These are phyloP conservation scores for Calonectria pteridis DNA, from an alignment of 2,329 filamentous ascomycete species.

Conservation along the genomic window DNA sequence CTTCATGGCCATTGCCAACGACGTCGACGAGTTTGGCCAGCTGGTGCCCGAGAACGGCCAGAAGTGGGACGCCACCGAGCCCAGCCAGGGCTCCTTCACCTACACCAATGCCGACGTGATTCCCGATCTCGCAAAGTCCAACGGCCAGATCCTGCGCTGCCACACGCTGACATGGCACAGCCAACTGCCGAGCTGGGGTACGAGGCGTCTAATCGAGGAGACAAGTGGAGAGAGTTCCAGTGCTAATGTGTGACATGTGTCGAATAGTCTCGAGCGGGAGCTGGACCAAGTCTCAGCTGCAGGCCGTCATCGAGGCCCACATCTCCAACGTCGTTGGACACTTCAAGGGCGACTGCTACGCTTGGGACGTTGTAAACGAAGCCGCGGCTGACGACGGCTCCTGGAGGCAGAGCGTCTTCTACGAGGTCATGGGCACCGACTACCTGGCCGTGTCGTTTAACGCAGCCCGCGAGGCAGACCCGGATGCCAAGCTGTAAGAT, in stretches of 20 bases:
- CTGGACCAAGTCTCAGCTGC: constrained; percentile 71
- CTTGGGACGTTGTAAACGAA: constrained; percentile 77
- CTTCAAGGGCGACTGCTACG: constrained; percentile 71
- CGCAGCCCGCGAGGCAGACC: constrained; percentile 66
- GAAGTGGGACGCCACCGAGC: constrained; percentile 75
- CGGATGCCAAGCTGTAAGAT: constrained; percentile 64
- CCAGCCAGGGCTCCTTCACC: constrained; percentile 66
- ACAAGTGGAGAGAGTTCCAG: background rate
- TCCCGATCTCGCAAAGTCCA: constrained; percentile 59
- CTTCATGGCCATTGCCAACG: constrained; percentile 68
- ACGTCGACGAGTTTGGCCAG: constrained; percentile 72
- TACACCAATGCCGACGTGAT: constrained; percentile 69
- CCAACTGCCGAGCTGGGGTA: constrained; percentile 48
- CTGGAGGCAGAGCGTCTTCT: constrained; percentile 66
- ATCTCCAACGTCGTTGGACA: constrained; percentile 69
- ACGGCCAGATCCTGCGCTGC: constrained; percentile 69
- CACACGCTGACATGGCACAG: constrained; percentile 69
- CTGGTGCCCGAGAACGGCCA: constrained; percentile 74
- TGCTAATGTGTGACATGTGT: background rate
- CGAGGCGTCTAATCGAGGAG: background rate
- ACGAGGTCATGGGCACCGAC: constrained; percentile 65
- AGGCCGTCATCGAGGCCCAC: constrained; percentile 64
- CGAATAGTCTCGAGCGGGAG: constrained; percentile 41
- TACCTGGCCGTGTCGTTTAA: constrained; percentile 71
- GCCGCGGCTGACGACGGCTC: constrained; percentile 69